Conservation (phyloP, 2,329 filamentous ascomycete species). For the Talaromyces sp. region DNA sequence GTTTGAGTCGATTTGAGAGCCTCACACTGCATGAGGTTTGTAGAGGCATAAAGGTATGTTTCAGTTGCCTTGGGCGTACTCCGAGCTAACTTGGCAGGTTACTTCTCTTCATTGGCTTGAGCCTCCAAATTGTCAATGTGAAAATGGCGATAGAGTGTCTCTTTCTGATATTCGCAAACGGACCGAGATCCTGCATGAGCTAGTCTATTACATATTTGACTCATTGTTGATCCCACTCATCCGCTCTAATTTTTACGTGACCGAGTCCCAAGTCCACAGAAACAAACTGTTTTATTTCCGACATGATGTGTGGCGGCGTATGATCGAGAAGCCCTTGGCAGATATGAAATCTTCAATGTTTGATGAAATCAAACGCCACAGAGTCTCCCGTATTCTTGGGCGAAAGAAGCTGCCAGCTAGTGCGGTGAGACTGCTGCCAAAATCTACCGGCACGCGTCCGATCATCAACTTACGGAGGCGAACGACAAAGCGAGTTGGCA, state of each 20-base stretch:
- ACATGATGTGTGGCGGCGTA: conserved; percentile 80
- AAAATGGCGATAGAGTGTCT: conserved; percentile 53
- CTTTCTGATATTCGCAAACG: conserved; percentile 71
- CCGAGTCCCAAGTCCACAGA: conserved; percentile 76
- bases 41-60: conserved; percentile 66
- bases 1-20: conserved; percentile 73
- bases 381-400: conserved; percentile 56
- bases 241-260: conserved; percentile 86
- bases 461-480: conserved; percentile 81
- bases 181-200: conserved; percentile 72
- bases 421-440: conserved; percentile 76
- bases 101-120: conserved; percentile 68
- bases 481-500: conserved; percentile 45
- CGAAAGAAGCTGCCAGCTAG: conserved; percentile 68
- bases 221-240: conserved; percentile 85
- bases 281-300: conserved; percentile 89
- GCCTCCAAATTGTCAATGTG: conserved; percentile 42
- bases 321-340: conserved; percentile 69
- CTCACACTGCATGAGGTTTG: conserved; percentile 73
- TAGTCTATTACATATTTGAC: conserved; percentile 90
- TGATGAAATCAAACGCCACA: conserved; percentile 63
- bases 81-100: conserved; percentile 47
- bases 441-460: conserved; percentile 68
- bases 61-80: not conserved
- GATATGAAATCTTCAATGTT: conserved; percentile 69